phyloP scores from a whole-genome alignment of 805 yeast genomes.

The Nakazawaea siamensis region DNA sequence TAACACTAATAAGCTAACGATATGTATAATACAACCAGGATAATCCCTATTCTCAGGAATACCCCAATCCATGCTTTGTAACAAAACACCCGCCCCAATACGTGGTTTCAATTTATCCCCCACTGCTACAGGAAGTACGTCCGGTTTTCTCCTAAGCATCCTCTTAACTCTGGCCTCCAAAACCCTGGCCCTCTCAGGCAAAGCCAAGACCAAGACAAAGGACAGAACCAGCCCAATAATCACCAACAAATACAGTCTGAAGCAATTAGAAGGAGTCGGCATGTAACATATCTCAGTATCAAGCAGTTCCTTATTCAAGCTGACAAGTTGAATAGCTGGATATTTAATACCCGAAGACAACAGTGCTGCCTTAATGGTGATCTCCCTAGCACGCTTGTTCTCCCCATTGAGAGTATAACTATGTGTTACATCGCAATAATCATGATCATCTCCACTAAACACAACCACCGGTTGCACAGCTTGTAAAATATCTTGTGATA shows the following conservation, averaged over 20 bases:
- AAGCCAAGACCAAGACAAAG: conserved; percentile 4
- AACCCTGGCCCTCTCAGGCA: not conserved
- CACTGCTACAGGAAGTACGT: not conserved
- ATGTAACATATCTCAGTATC: conserved; percentile 6
- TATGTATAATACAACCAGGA: not conserved
- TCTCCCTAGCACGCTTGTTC: conserved; percentile 45
- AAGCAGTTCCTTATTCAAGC: conserved; percentile 35
- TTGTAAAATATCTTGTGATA: conserved; percentile 51
- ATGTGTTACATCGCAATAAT: conserved; percentile 77
- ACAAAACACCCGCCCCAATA: no score
- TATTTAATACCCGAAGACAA: conserved; percentile 85
- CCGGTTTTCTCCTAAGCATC: not conserved
- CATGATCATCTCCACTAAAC: conserved; percentile 96
- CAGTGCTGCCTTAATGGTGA: conserved; percentile 81
- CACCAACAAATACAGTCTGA: conserved; percentile 7
- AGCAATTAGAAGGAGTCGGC: conserved; percentile 7
- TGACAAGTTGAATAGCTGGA: conserved; percentile 83
- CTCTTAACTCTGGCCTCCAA: not conserved
- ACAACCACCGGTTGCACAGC: conserved; percentile 57
- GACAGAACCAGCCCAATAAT: conserved; percentile 8
- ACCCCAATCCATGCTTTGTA: conserved; percentile 5
- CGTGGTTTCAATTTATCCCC: not conserved
- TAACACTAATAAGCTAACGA: not conserved
- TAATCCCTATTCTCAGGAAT: conserved; percentile 3
- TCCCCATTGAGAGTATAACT: conserved; percentile 16